These are phyloP conservation scores for Ormosia emarginata DNA, from an alignment of 306 rosid genomes.

Conservation along the genomic window DNA sequence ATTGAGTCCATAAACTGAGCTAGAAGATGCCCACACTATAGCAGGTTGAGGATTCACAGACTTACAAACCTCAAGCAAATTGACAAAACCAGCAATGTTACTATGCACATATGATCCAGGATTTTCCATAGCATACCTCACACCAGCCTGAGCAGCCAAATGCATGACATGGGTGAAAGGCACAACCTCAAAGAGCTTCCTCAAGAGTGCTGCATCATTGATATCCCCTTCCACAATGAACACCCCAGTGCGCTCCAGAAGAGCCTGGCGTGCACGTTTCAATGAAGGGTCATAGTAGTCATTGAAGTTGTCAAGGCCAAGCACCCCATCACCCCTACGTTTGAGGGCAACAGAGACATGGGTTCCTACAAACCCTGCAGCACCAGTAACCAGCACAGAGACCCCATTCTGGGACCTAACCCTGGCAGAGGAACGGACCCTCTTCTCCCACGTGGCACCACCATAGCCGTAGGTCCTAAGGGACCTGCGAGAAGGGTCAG, in stretches of 20 bases:
- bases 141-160: constrained; percentile 73
- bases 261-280: constrained; percentile 60
- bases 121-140: constrained; percentile 78
- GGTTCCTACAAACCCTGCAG: constrained; percentile 72
- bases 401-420: constrained; percentile 51
- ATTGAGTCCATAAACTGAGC: constrained; percentile 68
- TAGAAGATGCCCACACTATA: constrained; percentile 76
- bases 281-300: constrained; percentile 59
- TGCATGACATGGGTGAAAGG: constrained; percentile 73
- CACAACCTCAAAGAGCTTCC: constrained; percentile 65
- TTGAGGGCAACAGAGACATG: constrained; percentile 70
- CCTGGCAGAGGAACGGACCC: constrained; percentile 53
- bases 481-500: constrained; percentile 66
- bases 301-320: constrained; percentile 59
- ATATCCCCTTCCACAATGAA: constrained; percentile 70
- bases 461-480: constrained; percentile 52
- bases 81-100: constrained; percentile 68
- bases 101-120: constrained; percentile 72
- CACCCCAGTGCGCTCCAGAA: constrained; percentile 59
- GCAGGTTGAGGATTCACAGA: constrained; percentile 66
- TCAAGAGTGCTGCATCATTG: constrained; percentile 48
- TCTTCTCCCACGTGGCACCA: constrained; percentile 65
- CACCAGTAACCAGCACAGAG: constrained; percentile 67
- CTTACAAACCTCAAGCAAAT: constrained; percentile 62
- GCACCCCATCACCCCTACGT: constrained; percentile 68